Base-by-base conservation (phyloP, 2,329 filamentous ascomycete genomes). In the Aureobasidium lini region DNA sequence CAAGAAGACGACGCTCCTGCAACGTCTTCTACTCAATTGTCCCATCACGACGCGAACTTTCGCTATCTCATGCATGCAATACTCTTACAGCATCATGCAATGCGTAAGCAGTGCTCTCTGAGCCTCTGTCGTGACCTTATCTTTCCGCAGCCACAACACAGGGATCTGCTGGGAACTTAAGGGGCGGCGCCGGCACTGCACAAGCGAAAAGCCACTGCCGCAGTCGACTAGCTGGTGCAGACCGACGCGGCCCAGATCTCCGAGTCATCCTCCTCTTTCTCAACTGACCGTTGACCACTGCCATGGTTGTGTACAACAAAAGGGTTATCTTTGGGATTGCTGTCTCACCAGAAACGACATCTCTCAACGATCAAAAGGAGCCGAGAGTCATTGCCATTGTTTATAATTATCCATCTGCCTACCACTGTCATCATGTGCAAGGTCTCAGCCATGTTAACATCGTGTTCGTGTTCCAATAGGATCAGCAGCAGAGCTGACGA, bases 161-260 rank as follows among this genome's bases (percentile, higher is more conserved):
- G 50, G 1, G 29, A 23, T 43, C 31, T 46, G 40, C 52, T 56
- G 31, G 16, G 29, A 56, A 13, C 16, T 46, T 13, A 37, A 29
- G 40, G 52, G 6, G 16, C 52, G 16, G 40, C 32, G 23, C 42
- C 36, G 37, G 52, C 40, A 46, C 15, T 36, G 18, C 29, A 31
- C 52, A 56, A 56, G 52, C 40, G 18, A 46, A 43, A 56, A 56
- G 52, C 52, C 52, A 56, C 52, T 56, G 11, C 52, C 52, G 52
- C 40, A 36, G 10, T 43, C 23, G 50, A 34, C 50, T 16, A 36
- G 4, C 32, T 37, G 18, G 11, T 6, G 34, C 47, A 37, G 11
- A 13, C 31, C 47, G 32, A 31, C 16, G 28, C 49, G 49, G 49
- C 34, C 36, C 23, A 40, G 18, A 40, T 52, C 48, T 52, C 36